phyloP scores from a whole-genome alignment of 176 grass and related monocot genomes.

The Microstegium vimineum region DNA sequence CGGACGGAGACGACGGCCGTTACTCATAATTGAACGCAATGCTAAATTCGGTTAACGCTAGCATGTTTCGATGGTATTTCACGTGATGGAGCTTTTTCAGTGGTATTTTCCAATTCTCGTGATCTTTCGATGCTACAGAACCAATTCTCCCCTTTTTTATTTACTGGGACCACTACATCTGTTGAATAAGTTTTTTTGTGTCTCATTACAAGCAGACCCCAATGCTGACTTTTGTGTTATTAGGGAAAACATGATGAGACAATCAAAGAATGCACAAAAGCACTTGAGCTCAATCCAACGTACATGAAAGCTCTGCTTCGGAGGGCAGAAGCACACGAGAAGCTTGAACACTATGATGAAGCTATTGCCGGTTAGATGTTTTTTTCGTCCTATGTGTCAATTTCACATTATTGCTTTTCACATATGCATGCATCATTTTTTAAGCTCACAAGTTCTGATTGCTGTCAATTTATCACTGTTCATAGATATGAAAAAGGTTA shows the following conservation, averaged over 20 bases:
- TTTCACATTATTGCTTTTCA: background rate
- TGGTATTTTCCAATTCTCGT: too few species aligned
- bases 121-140: too few species aligned
- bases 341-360: slow-evolving; percentile 93
- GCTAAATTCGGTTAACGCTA: too few species aligned
- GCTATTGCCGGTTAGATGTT: slow-evolving; percentile 76
- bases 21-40: too few species aligned
- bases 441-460: background rate
- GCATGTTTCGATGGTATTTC: too few species aligned
- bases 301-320: slow-evolving; percentile 86
- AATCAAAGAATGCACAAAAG: slow-evolving; percentile 93
- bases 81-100: too few species aligned
- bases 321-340: slow-evolving; percentile 92
- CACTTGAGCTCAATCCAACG: slow-evolving; percentile 85
- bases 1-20: too few species aligned
- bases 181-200: background rate
- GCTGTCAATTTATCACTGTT: slow-evolving; percentile 13
- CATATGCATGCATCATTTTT: background rate
- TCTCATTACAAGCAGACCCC: background rate
- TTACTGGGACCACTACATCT: background rate
- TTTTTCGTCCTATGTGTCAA: background rate
- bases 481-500: slow-evolving; percentile 87
- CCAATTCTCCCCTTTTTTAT: too few species aligned
- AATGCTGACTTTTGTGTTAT: background rate
- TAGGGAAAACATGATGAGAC: slow-evolving; percentile 81